Conservation (phyloP, 1,139 yeast genomes). For the Hansenula lynferdii region DNA sequence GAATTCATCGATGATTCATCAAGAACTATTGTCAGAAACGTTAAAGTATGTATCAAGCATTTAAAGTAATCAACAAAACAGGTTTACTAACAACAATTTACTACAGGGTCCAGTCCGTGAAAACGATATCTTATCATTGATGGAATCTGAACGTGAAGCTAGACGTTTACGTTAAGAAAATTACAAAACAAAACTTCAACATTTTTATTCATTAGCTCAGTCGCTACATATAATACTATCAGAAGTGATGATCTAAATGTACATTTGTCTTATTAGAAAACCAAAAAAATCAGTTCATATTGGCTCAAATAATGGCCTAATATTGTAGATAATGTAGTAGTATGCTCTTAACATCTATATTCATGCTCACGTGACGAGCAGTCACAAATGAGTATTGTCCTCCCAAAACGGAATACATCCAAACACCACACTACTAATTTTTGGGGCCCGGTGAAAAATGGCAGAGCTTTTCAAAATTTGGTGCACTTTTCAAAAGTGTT, state of each 20-base stretch:
- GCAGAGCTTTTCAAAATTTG: background rate
- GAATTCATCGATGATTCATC: slow-evolving; percentile 97
- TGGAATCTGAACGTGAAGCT: slow-evolving; percentile 99
- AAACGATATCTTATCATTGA: slow-evolving; percentile 96
- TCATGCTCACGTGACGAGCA: slow-evolving; percentile 1
- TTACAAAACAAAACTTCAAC: slow-evolving; percentile 7
- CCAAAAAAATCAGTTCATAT: no score
- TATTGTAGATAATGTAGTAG: background rate
- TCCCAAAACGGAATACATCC: background rate
- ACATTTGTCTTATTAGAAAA: slow-evolving; percentile 16
- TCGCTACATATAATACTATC: slow-evolving; percentile 3
- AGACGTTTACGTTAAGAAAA: slow-evolving; percentile 46
- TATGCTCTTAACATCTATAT: background rate
- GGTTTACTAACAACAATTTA: slow-evolving; percentile 22
- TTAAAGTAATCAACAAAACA: background rate
- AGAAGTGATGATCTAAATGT: slow-evolving; percentile 20
- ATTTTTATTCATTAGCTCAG: slow-evolving; percentile 3
- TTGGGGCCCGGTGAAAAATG: background rate
- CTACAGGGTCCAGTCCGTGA: slow-evolving; percentile 91
- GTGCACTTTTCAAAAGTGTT: no score
- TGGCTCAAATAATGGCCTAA: no score
- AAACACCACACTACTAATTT: no score
- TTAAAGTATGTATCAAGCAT: slow-evolving; percentile 45
- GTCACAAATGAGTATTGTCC: no score
- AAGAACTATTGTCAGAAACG: slow-evolving; percentile 99